Base-by-base conservation (phyloP, 352 stramenopile genomes). In the Vaucheria bursata region DNA sequence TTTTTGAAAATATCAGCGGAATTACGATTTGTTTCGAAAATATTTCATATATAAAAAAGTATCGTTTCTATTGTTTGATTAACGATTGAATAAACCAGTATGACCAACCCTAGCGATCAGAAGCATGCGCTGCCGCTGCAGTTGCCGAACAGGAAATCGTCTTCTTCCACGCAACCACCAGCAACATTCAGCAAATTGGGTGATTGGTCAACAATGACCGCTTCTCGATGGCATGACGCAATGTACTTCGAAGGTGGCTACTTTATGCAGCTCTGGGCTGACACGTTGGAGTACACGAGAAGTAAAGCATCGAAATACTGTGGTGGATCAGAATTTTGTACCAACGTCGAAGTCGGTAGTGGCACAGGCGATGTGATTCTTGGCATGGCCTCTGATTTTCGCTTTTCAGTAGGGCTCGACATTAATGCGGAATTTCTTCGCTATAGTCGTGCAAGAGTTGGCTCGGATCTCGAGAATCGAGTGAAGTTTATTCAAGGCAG, bases 191-290 rank as follows among this genome's bases (percentile, higher is more conserved):
- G 69, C 75, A 59, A 71, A 40, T 71, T 72, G 29, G 75, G 75
- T 34, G 75, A 81, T 71, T 81, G 75, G 75, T 78, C 67, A 53
- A 52, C 71, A 1, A 81, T 81, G 75, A 79, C 70, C 0, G 75
- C 75, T 1, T 35, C 75, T 0, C 69, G 75, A 37, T 81, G 75
- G 75, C 75, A 81, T 37, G 75, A 81, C 29, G 74, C 75, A 7
- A 75, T 81, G 75, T 81, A 81, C 69, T 81, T 74, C 49, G 75
- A 81, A 71, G 77, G 77, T 12, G 65, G 71, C 77, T 82, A 79
- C 70, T 82, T 82, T 71, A 79, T 75, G 77, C 33, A 79, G 73
- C 71, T 82, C 12, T 82, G 71, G 29, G 49, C 76, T 29, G 77
- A 82, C 37, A 82, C 77, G 0, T 66, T 78, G 32, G 64, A 75